A percentile compares a stretch with the other conserved stretches of the same genome.
Evolutionary conservation across 148 eudicot genomes (phyloP).

Genomic region (Fagopyrum tataricum): DNA sequence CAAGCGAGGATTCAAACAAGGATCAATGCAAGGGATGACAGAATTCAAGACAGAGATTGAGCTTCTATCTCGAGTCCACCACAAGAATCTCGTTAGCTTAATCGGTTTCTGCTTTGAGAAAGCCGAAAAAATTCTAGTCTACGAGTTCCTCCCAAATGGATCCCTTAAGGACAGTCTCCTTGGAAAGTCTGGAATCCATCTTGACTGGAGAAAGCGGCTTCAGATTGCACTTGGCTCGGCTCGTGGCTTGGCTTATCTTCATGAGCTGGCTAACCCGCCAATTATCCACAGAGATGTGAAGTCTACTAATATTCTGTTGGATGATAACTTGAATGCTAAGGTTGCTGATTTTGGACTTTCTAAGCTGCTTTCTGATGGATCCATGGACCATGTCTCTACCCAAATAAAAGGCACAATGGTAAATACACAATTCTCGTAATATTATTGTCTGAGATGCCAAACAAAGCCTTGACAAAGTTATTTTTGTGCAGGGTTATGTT

Average conservation of each 20-base stretch:
- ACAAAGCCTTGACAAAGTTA: too few relatives aligned
- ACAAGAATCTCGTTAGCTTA: constrained; percentile 74
- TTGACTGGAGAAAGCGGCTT: constrained; percentile 86
- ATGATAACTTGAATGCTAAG: constrained; percentile 76
- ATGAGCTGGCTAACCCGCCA: constrained; percentile 88
- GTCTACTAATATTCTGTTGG: constrained; percentile 78
- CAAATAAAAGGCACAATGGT: constrained; percentile 97
- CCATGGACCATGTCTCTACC: constrained; percentile 81
- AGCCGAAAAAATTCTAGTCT: constrained; percentile 83
- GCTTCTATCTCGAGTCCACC: constrained; percentile 93
- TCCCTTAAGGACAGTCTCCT: constrained; percentile 75
- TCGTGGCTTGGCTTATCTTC: constrained; percentile 83
- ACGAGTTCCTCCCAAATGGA: constrained; percentile 86
- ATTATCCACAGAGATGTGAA: constrained; percentile 93
- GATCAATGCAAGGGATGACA: constrained; percentile 76
- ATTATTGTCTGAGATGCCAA: background rate
- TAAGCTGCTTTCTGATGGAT: constrained; percentile 62
- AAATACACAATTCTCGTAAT: constrained; percentile 6
- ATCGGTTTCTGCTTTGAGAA: constrained; percentile 91
- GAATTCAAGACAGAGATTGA: constrained; percentile 98
- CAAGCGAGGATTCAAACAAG: constrained; percentile 67
- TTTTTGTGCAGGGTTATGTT: constrained; percentile 60
- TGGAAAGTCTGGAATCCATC: constrained; percentile 71
- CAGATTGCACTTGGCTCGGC: constrained; percentile 87
- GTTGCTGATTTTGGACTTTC: constrained; percentile 94